Base-by-base conservation (phyloP, 331 rosid species). In the Dryas integrifolia region DNA sequence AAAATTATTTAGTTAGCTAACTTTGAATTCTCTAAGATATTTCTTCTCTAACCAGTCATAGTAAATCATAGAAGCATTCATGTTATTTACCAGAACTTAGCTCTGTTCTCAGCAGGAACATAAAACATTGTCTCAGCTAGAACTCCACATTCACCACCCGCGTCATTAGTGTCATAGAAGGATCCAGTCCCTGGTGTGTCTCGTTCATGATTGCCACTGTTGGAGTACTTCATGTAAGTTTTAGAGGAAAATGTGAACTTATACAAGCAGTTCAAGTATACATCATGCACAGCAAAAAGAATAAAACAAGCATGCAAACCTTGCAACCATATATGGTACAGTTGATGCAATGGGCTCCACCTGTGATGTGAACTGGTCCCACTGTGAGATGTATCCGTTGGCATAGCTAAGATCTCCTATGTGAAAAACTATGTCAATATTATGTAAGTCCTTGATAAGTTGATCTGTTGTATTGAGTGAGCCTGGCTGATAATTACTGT, bases 21-120 rank as follows among this genome's bases (percentile, higher is more conserved):
- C 35, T 21, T 21, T 44, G 6, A 44, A 5, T 16, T 59, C 18
- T 58, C 44, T 14, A 48, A n/a, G 4, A 58, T 9, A 9, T 21
- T 26, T 7, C 9, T 58, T 58, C 43, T 15, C 9, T 38, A 40
- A 15, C 44, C 47, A n/a, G 3, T 9, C 38, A 51, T 40, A 51
- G 47, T 9, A 60, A 72, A 5, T 16, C 9, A 18, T 16, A 11
- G 4, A 48, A 56, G 38, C 2, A 4, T 62, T 6, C 24, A 26
- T 3, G 59, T 21, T 9, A 47, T 39, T 15, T 58, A 78, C 82
- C 82, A 78, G 38, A 78, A 78, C 69, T 78, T 78, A 52, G 82
- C 74, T 78, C 82, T 59, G 65, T 72, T 78, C 58, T 78, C 78
- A 24, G 82, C 82, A 48, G 82, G 82, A 72, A 78, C 78, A 72